Conservation (phyloP, 371 early-diverging fungal genomes). For the Nematocida ausubeli region DNA sequence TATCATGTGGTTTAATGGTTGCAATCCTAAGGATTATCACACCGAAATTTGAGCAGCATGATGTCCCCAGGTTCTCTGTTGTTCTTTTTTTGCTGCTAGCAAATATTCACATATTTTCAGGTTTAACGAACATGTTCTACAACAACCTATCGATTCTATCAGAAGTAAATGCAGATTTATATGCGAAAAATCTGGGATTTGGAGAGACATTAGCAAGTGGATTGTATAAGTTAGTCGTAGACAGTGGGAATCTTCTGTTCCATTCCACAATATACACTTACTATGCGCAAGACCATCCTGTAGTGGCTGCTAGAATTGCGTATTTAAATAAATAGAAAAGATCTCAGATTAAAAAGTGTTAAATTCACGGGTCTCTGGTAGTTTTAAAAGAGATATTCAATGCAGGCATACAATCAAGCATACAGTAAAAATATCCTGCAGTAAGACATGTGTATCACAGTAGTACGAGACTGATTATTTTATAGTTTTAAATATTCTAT, state of each 20-base stretch:
- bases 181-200: conserved; percentile 65
- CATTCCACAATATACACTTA: conserved; percentile 65
- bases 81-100: conserved; percentile 61
- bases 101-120: conserved; percentile 59
- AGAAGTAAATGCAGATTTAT: conserved; percentile 67
- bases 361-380: no score
- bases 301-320: conserved; percentile 63
- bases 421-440: no score
- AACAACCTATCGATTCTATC: conserved; percentile 65
- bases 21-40: conserved; percentile 48
- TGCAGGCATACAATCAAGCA: no score
- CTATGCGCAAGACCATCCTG: conserved; percentile 66
- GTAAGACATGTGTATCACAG: no score
- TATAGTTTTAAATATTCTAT: no score
- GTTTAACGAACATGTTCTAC: conserved; percentile 60
- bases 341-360: neutral
- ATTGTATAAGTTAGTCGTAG: conserved; percentile 62
- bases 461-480: no score
- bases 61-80: conserved; percentile 52
- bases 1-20: conserved; percentile 59
- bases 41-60: conserved; percentile 44
- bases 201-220: conserved; percentile 55
- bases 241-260: conserved; percentile 45
- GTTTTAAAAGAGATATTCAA: no score
- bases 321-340: conserved; percentile 59